A percentile compares a stretch with the other conserved stretches of the same genome.
Evolutionary conservation across 495 filamentous ascomycete species (phyloP).

Genomic region (Hypoxylon lienhwacheense): DNA sequence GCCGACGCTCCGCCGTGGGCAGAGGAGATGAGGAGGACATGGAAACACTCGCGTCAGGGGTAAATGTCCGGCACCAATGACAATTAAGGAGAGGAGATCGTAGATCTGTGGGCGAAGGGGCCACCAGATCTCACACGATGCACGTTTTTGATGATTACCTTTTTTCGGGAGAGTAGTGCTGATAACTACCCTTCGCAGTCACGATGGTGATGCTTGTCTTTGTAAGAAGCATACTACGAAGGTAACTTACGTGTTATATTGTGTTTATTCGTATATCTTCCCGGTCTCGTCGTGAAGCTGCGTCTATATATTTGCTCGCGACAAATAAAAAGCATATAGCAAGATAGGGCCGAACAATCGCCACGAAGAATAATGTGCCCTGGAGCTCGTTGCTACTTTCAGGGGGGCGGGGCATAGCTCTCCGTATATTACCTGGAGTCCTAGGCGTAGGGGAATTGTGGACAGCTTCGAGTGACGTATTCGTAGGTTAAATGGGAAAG

Average conservation of each 20-base stretch:
- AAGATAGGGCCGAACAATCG: conserved; percentile 22
- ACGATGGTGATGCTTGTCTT: too few relatives aligned
- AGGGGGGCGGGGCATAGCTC: conserved; percentile 34
- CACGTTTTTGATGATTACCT: too few relatives aligned
- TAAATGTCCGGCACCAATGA: conserved; percentile 10
- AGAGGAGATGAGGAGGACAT: conserved; percentile 23
- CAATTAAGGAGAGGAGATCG: conserved; percentile 25
- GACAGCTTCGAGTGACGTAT: too few relatives aligned
- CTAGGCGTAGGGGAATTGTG: too few relatives aligned
- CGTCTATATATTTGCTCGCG: neutral
- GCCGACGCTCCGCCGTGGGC: conserved; percentile 32
- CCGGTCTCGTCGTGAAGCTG: too few relatives aligned
- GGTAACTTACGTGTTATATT: too few relatives aligned
- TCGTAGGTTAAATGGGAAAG: conserved; percentile 26
- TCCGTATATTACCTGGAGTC: too few relatives aligned
- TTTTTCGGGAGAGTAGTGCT: conserved; percentile 8
- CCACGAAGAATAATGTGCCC: neutral
- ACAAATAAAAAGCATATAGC: neutral
- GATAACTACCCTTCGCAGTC: too few relatives aligned
- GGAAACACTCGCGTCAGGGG: conserved; percentile 3
- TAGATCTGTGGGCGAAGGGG: conserved; percentile 18
- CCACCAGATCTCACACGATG: conserved; percentile 29
- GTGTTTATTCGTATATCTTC: too few relatives aligned
- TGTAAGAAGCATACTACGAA: too few relatives aligned
- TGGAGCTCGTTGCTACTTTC: conserved; percentile 32